These are phyloP conservation scores for Bruguiera parviflora DNA, from an alignment of 345 rosid species.

Conservation along the genomic window DNA sequence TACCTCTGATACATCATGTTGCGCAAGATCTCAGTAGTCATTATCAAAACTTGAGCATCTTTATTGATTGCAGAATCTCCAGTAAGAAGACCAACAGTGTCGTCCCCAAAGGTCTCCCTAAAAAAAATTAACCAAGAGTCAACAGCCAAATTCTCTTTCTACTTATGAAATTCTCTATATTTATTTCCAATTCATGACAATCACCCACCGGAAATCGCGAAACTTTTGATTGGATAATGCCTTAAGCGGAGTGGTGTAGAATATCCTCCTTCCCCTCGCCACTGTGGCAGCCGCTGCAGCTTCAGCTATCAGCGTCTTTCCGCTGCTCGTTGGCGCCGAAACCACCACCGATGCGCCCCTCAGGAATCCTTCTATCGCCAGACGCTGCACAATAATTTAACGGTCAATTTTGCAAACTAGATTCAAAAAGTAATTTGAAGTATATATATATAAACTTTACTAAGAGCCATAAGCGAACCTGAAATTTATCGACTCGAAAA, in stretches of 20 bases:
- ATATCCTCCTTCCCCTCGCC: constrained; percentile 72
- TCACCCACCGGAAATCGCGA: constrained; percentile 76
- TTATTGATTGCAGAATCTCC: constrained; percentile 85
- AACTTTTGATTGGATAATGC: constrained; percentile 96
- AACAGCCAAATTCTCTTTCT: background rate
- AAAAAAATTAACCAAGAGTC: background rate
- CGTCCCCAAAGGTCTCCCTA: constrained; percentile 88
- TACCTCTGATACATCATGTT: constrained; percentile 97
- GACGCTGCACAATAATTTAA: constrained; percentile 38
- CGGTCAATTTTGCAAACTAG: too few species aligned
- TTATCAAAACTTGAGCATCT: constrained; percentile 78
- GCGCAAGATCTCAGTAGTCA: constrained; percentile 96
- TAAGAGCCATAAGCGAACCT: constrained; percentile 38
- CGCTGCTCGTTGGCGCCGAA: constrained; percentile 96
- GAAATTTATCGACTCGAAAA: constrained; percentile 90
- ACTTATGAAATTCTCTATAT: background rate
- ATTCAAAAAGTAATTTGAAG: background rate
- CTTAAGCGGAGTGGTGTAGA: constrained; percentile 94
- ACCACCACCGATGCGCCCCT: constrained; percentile 89
- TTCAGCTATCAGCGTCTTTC: constrained; percentile 95
- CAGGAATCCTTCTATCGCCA: constrained; percentile 74
- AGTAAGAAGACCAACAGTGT: constrained; percentile 85
- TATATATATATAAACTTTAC: background rate
- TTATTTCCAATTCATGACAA: background rate
- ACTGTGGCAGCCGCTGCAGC: constrained; percentile 93